Evolutionary conservation across 495 filamentous ascomycete genomes (phyloP), one percentile per base, ranked within the genome.

Genomic region (Lophium mytilinum): DNA sequence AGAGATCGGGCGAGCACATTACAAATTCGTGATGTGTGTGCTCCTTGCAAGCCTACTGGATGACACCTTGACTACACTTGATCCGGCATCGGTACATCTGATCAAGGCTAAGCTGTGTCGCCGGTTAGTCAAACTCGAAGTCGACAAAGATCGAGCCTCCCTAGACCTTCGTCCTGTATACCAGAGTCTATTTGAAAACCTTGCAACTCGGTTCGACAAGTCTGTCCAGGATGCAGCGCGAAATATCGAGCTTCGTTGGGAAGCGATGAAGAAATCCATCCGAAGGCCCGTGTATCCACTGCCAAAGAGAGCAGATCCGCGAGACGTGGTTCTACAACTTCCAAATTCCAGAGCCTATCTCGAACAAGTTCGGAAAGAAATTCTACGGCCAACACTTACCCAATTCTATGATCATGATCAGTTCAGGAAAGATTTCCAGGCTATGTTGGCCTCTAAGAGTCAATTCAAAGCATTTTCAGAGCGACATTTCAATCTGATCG

Each of bases 111-210:
- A 84, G 53, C 67, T 85, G 11, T 80, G 77, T 52, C 77, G 82
- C 36, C 80, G 82, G 12, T 65, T 83, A 37, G 77, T 73, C 9
- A 84, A 85, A 62, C 39, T 84, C 11, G 76, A 83, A 37, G 53
- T 59, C 14, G 70, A 78, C n/a, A 71, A 62, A 18, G 47, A 42
- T 24, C 19, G 43, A 14, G 15, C 49, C 5, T 3, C 58, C 8
- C 24, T 30, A 30, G 24, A 30, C 6, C 24, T 30, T 30, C 24
- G 24, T 30, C 18, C 50, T 42, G 33, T 50, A 0, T 68, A 66
- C 52, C 36, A 51, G 0, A 15, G 54, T 3, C 51, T 73, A 9
- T 66, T 72, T 34, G 24, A 9, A 21, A 8, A 33, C 1, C 19
- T 68, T 40, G 58, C 52, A 6, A 60, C 64, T 34, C 17, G 65